Percentiles rank a stretch among this genome's conserved stretches.
Evolutionary conservation across 768 basidiomycete species (phyloP).

Genomic region (Trichaptum fuscoviolaceum): DNA sequence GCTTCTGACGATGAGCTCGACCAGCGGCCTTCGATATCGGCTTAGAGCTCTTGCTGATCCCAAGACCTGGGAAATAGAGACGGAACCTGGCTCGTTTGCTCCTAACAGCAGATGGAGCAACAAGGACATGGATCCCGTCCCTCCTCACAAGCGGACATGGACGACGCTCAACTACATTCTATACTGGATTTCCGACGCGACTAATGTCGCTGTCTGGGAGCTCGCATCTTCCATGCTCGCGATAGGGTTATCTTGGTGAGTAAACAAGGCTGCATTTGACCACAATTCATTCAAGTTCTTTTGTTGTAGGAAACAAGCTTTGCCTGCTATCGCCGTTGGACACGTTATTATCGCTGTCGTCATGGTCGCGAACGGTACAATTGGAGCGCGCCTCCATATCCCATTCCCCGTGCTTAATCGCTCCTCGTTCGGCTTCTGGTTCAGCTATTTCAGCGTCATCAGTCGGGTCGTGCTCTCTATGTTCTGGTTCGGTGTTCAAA

Average conservation of each 20-base stretch:
- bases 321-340: constrained; percentile 65
- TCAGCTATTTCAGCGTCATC: constrained; percentile 81
- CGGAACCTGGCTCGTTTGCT: constrained; percentile 50
- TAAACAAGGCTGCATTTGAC: constrained; percentile 5
- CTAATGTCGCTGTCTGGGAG: constrained; percentile 39
- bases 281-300: neutral
- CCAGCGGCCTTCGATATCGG: neutral
- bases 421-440: constrained; percentile 86
- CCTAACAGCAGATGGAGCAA: constrained; percentile 59
- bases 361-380: constrained; percentile 74
- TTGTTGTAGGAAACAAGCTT: constrained; percentile 51
- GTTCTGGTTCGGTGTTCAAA: constrained; percentile 80
- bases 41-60: constrained; percentile 10
- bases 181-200: constrained; percentile 41
- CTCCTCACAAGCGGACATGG: constrained; percentile 58
- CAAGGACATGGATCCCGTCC: constrained; percentile 75
- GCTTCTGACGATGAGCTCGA: neutral
- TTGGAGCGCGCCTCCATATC: constrained; percentile 72
- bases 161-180: constrained; percentile 58
- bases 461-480: constrained; percentile 70
- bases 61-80: constrained; percentile 46
- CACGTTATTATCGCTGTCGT: constrained; percentile 67
- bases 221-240: constrained; percentile 73
- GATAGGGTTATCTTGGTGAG: constrained; percentile 64
- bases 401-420: constrained; percentile 77